Evolutionary conservation across 768 basidiomycete species (phyloP), one percentile per base, ranked within the genome.

Genomic region (Podaxis pistillaris): DNA sequence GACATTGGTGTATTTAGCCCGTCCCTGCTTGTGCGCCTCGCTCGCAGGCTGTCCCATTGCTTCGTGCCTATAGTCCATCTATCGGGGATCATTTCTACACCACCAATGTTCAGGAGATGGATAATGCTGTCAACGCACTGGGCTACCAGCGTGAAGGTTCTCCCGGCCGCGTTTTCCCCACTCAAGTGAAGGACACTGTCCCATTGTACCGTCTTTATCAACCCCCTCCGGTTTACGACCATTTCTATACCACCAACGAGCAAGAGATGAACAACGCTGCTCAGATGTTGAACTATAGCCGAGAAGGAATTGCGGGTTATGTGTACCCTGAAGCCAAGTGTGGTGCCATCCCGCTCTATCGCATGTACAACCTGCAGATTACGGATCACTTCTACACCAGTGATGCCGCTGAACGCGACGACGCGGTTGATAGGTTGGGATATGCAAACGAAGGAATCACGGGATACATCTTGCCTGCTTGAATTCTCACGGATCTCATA

Each of bases 311-410:
- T 19, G 26, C 50, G 11, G 63, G 63, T n/a, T 64, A 60, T 56
- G 44, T 63, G n/a, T 63, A 58, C 38, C 62, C 62, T 36, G 15
- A 59, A 36, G 15, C 60, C 1, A 37, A 33, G 24, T 66, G 57
- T 36, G 60, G 63, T 22, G 65, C 60, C 38, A 46, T 62, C 26
- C 65, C 63, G 15, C 55, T 66, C 15, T 64, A 56, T 47, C 53
- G 65, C 22, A 26, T 51, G 15, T 66, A 57, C 40, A 30, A 58
- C 40, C 37, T 3, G 5, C 15, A 22, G 7, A 52, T n/a, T 19
- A 24, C 17, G 11, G 60, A 64, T 33, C 66, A 66, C 38, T 62
- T 64, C 44, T 66, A 66, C 54, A 66, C 66, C 3, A 60, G 54
- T n/a, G 2, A n/a, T 36, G 44, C 30, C 17, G 51, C 56, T n/a